A percentile compares a stretch with the other conserved stretches of the same genome.
Evolutionary conservation across 2,329 filamentous ascomycete species (phyloP).

Genomic region (Falciphora oryzae): DNA sequence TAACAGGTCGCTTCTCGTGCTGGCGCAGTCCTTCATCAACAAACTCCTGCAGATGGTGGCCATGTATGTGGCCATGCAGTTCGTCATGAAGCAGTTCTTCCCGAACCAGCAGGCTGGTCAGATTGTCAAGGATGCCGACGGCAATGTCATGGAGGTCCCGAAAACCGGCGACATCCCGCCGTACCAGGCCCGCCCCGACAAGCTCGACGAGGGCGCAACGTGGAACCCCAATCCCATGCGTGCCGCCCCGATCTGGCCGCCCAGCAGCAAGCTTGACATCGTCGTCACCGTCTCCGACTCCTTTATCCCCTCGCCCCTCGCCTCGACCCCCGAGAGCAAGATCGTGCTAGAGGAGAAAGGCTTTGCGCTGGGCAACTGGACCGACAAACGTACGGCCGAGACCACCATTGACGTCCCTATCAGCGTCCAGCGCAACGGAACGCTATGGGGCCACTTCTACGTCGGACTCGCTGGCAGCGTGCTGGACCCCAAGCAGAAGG

Average conservation of each 20-base stretch:
- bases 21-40: slow-evolving; percentile 29
- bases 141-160: slow-evolving; percentile 47
- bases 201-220: slow-evolving; percentile 53
- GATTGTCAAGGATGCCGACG: slow-evolving; percentile 43
- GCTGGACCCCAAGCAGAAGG: slow-evolving; percentile 67
- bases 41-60: slow-evolving; percentile 47
- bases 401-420: slow-evolving; percentile 72
- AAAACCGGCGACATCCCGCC: slow-evolving; percentile 55
- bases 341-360: slow-evolving; percentile 74
- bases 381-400: slow-evolving; percentile 71
- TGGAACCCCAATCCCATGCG: slow-evolving; percentile 62
- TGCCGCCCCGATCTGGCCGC: slow-evolving; percentile 83
- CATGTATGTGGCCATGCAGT: slow-evolving; percentile 55
- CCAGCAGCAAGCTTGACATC: slow-evolving; percentile 74
- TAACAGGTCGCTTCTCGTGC: not conserved
- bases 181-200: slow-evolving; percentile 58
- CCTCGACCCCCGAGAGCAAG: slow-evolving; percentile 57
- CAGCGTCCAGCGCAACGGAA: slow-evolving; percentile 83
- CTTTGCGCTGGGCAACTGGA: slow-evolving; percentile 74
- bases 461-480: slow-evolving; percentile 67
- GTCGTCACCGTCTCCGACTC: slow-evolving; percentile 77
- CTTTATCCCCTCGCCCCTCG: slow-evolving; percentile 61
- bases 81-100: slow-evolving; percentile 48
- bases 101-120: slow-evolving; percentile 37
- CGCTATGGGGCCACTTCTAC: slow-evolving; percentile 92